Percentiles rank a stretch among this genome's conserved stretches.
Conservation (phyloP, 2,329 filamentous ascomycete species). For the Penicillium expansum region DNA sequence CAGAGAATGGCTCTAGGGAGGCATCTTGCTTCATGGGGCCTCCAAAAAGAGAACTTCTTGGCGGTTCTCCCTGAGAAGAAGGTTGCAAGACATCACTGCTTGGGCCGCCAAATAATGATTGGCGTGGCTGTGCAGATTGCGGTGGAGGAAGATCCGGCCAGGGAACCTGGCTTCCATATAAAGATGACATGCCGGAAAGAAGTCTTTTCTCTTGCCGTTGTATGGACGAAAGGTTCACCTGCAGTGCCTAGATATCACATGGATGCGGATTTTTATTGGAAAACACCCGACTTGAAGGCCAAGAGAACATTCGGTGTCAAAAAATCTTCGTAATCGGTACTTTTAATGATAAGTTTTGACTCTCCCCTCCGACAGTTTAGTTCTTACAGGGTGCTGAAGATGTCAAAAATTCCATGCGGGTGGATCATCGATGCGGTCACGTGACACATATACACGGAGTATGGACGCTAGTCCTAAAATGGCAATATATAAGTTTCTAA, state of each 20-base stretch:
- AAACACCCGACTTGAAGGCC: not conserved
- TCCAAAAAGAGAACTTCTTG: constrained; percentile 30
- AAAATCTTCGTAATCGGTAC: fast-evolving
- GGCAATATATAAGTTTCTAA: not conserved
- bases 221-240: not conserved
- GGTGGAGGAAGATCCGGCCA: constrained; percentile 23
- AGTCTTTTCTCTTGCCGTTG: not conserved
- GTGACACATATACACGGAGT: not conserved
- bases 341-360: not conserved
- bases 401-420: constrained; percentile 9
- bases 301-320: not conserved
- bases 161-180: constrained; percentile 17
- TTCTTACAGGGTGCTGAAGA: not conserved
- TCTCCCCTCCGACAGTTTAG: not conserved
- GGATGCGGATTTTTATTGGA: not conserved
- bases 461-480: not conserved
- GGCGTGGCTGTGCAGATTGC: constrained; percentile 18
- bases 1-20: constrained; percentile 13
- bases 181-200: constrained; percentile 30
- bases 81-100: constrained; percentile 26
- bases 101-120: constrained; percentile 24
- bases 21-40: constrained; percentile 26
- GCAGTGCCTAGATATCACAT: constrained; percentile 1
- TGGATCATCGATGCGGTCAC: not conserved
- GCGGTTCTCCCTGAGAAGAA: constrained; percentile 30